phyloP scores from a whole-genome alignment of 768 basidiomycete genomes.

The Termitomyces eurrhizus region DNA sequence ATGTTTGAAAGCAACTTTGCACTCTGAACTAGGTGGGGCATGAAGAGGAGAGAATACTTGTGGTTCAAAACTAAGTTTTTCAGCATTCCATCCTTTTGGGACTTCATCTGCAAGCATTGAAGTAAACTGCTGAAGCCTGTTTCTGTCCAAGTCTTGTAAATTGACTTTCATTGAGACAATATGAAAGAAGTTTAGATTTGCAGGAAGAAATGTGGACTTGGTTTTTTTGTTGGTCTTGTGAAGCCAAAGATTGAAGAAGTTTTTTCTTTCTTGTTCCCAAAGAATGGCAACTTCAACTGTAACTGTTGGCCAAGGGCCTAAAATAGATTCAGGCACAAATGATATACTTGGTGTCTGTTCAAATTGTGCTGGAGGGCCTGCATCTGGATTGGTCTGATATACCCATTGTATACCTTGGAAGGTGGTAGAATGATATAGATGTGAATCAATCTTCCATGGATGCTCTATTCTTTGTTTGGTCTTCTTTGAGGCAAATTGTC shows the following conservation, averaged over 20 bases:
- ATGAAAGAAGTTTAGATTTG: background rate
- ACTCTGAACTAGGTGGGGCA: too few species aligned
- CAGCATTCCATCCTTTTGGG: too few species aligned
- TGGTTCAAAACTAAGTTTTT: too few species aligned
- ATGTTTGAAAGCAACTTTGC: too few species aligned
- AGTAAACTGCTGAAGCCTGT: background rate
- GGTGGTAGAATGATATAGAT: background rate
- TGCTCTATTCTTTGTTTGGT: background rate
- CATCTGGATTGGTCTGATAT: background rate
- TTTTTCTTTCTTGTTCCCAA: background rate
- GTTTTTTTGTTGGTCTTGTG: background rate
- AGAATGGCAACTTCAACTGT: background rate
- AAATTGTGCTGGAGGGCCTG: background rate
- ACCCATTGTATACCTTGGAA: background rate
- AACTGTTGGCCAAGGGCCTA: background rate
- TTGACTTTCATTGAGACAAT: background rate
- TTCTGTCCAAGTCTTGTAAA: background rate
- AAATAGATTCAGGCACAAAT: background rate
- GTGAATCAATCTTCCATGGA: background rate
- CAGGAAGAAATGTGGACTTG: background rate
- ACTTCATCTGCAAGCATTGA: too few species aligned
- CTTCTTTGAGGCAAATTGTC: background rate
- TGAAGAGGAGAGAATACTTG: too few species aligned
- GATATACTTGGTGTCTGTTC: background rate
- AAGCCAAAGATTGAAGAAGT: background rate